These are phyloP conservation scores for Phytophthora multivora DNA, from an alignment of 352 stramenopile species.

Conservation along the genomic window DNA sequence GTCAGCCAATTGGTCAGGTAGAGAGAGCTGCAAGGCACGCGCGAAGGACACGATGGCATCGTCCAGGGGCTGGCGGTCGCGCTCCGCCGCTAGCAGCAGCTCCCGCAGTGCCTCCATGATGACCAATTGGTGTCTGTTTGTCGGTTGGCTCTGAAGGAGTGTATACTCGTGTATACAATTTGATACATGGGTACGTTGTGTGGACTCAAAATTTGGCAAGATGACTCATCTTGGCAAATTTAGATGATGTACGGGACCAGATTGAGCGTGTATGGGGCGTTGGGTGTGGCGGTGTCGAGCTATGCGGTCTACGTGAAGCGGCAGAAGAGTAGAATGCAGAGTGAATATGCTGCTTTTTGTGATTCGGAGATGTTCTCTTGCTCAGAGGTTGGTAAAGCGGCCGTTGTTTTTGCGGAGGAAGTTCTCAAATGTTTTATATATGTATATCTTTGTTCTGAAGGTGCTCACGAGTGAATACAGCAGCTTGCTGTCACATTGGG, in stretches of 20 bases:
- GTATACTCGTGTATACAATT: not conserved
- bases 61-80: slow-evolving; percentile 64
- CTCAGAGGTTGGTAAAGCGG: slow-evolving; percentile 41
- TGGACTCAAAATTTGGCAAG: too few species aligned
- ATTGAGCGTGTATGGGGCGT: slow-evolving; percentile 27
- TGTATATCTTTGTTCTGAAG: slow-evolving; percentile 19
- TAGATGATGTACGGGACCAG: not conserved
- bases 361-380: slow-evolving; percentile 61
- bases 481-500: slow-evolving; percentile 45
- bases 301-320: slow-evolving; percentile 60
- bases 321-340: slow-evolving; percentile 41
- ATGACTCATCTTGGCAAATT: not conserved
- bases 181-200: not conserved
- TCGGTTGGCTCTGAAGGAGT: not conserved
- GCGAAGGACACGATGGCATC: slow-evolving; percentile 50
- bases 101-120: slow-evolving; percentile 52
- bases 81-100: slow-evolving; percentile 69
- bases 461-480: slow-evolving; percentile 68
- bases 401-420: too few species aligned
- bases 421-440: not conserved
- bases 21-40: slow-evolving; percentile 14
- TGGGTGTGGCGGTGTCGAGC: slow-evolving; percentile 30
- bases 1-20: not conserved
- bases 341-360: slow-evolving; percentile 57
- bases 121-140: slow-evolving; percentile 9